These are phyloP conservation scores for Globisporangium paddicum DNA, from an alignment of 352 stramenopile genomes.

Conservation along the genomic window DNA sequence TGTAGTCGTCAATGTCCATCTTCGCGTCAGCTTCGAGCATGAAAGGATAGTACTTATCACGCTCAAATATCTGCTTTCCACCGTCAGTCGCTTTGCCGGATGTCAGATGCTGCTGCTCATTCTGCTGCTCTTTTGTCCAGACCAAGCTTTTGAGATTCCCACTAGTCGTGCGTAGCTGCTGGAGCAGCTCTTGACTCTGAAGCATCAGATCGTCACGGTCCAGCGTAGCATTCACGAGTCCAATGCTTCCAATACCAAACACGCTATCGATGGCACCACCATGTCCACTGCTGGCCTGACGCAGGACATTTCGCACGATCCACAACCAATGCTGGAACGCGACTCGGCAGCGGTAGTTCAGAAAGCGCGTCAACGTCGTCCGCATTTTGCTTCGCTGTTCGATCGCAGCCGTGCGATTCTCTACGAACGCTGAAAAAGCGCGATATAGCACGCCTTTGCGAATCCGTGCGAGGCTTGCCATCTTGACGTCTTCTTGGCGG, in stretches of 20 bases:
- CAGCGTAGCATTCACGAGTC: constrained; percentile 40
- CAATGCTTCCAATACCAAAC: constrained; percentile 39
- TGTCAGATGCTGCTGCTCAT: background rate
- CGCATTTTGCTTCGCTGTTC: constrained; percentile 40
- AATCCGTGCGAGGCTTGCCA: constrained; percentile 27
- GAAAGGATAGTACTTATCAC: constrained; percentile 38
- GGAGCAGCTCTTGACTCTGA: constrained; percentile 38
- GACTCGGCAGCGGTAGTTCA: constrained; percentile 21
- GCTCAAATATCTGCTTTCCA: constrained; percentile 8
- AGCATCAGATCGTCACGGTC: constrained; percentile 43
- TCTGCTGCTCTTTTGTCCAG: constrained; percentile 41
- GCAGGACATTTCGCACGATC: constrained; percentile 6
- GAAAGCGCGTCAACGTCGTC: constrained; percentile 20
- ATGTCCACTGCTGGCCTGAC: background rate
- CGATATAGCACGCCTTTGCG: constrained; percentile 37
- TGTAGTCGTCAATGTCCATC: constrained; percentile 48
- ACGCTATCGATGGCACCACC: background rate
- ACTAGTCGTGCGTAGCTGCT: constrained; percentile 38
- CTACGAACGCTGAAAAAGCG: constrained; percentile 44
- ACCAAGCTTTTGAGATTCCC: constrained; percentile 26
- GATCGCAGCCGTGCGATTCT: constrained; percentile 28
- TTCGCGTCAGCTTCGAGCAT: constrained; percentile 56
- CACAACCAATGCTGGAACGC: constrained; percentile 25
- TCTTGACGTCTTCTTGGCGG: constrained; percentile 5
- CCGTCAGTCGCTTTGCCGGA: background rate